These are phyloP conservation scores for Solanum raphanifolium DNA, from an alignment of 257 asterid species.

Conservation along the genomic window DNA sequence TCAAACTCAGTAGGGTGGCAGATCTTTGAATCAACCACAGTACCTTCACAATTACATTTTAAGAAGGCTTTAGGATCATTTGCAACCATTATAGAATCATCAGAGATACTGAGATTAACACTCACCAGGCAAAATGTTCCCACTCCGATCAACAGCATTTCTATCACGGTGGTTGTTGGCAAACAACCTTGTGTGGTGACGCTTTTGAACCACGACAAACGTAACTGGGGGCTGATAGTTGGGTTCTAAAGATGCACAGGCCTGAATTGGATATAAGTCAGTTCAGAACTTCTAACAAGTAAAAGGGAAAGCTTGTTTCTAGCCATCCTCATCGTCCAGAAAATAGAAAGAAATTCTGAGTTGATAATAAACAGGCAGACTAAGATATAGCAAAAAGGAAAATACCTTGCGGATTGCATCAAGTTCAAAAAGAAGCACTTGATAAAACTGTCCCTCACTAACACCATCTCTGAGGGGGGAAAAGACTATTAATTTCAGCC, in stretches of 20 bases:
- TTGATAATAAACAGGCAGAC: background rate
- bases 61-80: background rate
- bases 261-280: slow-evolving; percentile 26
- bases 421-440: slow-evolving; percentile 83
- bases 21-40: slow-evolving; percentile 88
- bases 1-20: slow-evolving; percentile 97
- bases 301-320: background rate
- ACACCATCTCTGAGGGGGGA: slow-evolving; percentile 77
- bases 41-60: slow-evolving; percentile 36
- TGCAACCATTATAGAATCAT: background rate
- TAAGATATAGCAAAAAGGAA: background rate
- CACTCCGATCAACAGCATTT: slow-evolving; percentile 60
- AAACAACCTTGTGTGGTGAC: slow-evolving; percentile 88
- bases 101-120: background rate
- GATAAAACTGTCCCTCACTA: slow-evolving; percentile 95
- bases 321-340: background rate
- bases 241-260: slow-evolving; percentile 88
- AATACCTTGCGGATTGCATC: slow-evolving; percentile 92
- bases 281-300: background rate
- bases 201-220: slow-evolving; percentile 92
- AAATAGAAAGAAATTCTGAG: background rate
- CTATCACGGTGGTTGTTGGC: slow-evolving; percentile 69
- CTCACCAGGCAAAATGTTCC: slow-evolving; percentile 87
- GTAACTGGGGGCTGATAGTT: slow-evolving; percentile 94
- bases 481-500: background rate